Evolutionary conservation across 1,284 basidiomycete genomes (phyloP).

Genomic region (Rhodotorula glutinis): DNA sequence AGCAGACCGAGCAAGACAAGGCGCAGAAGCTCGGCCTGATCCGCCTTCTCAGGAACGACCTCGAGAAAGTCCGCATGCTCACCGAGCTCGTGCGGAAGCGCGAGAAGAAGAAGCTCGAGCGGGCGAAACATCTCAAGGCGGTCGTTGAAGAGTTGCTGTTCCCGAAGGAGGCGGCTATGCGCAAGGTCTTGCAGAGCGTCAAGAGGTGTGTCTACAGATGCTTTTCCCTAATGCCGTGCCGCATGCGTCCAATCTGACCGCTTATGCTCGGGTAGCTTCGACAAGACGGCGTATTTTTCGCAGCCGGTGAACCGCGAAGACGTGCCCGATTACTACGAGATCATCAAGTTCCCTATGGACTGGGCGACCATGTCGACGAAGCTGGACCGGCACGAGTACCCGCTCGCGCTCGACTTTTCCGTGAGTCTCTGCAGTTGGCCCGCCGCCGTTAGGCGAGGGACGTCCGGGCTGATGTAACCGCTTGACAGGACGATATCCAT

Average conservation of each 20-base stretch:
- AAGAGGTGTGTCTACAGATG: conserved; percentile 56
- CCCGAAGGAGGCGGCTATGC: conserved; percentile 61
- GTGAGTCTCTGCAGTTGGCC: conserved; percentile 51
- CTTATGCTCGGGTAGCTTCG: conserved; percentile 57
- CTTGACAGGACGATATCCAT: conserved; percentile 66
- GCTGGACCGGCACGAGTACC: conserved; percentile 73
- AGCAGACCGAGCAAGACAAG: conserved; percentile 79
- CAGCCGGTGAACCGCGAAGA: conserved; percentile 73
- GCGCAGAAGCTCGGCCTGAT: conserved; percentile 74
- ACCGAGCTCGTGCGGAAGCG: conserved; percentile 72
- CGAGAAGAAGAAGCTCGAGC: conserved; percentile 76
- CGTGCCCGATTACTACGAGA: conserved; percentile 88
- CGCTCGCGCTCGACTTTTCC: conserved; percentile 70
- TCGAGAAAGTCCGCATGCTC: conserved; percentile 70
- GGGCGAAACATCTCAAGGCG: conserved; percentile 67
- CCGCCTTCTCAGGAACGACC: conserved; percentile 65
- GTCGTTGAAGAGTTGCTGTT: conserved; percentile 66
- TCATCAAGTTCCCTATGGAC: conserved; percentile 83
- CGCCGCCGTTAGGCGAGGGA: neutral
- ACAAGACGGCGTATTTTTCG: conserved; percentile 70
- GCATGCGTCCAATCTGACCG: neutral
- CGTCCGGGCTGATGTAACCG: neutral
- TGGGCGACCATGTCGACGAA: conserved; percentile 78
- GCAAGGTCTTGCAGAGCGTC: conserved; percentile 68
- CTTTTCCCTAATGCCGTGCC: neutral